Evolutionary conservation across 345 rosid species (phyloP), one percentile per base, ranked within the genome.

Genomic region (Physaria fendleri): DNA sequence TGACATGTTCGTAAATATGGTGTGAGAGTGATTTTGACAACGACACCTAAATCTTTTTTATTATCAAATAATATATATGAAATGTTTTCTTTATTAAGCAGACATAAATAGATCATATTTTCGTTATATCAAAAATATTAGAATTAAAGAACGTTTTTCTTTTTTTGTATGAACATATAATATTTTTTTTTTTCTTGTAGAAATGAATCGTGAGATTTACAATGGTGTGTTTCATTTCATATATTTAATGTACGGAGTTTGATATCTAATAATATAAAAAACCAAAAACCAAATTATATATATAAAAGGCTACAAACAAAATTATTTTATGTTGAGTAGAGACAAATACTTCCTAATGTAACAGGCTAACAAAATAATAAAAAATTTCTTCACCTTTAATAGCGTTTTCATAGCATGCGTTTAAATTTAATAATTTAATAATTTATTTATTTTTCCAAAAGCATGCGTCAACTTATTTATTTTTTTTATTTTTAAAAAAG

Each of bases 391-490:
- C 35, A 39, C 44, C 52, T 57, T 57, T 30, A 48, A 66, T 29
- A 48, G 58, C 30, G 52, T 12, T 34, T 64, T 32, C 34, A 27
- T 25, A 51, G 72, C 66, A 68, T 59, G 66, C 72, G 72, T 59
- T 54, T 34, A 14, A 1, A 22, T 40, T 32, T 40, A 58, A 40
- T 21, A 11, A 43, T 51, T 53, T 23, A 39, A 6, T 54, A 43
- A 18, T 48, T 8, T 30, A 15, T 20, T n/a, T n/a, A n/a, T n/a
- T n/a, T 46, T 43, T 68, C 2, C 14, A 59, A 68, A 68, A 59
- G 66, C 61, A 59, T 68, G 61, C 72, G 56, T 43, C 61, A 42
- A 43, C 61, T 54, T 51, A n/a, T n/a, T n/a, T n/a, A n/a, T n/a
- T n/a, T n/a, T n/a, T n/a, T n/a, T n/a, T n/a, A n/a, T n/a, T n/a